Base-by-base conservation (phyloP, 148 eudicot species). In the Amaranthus cruentus region DNA sequence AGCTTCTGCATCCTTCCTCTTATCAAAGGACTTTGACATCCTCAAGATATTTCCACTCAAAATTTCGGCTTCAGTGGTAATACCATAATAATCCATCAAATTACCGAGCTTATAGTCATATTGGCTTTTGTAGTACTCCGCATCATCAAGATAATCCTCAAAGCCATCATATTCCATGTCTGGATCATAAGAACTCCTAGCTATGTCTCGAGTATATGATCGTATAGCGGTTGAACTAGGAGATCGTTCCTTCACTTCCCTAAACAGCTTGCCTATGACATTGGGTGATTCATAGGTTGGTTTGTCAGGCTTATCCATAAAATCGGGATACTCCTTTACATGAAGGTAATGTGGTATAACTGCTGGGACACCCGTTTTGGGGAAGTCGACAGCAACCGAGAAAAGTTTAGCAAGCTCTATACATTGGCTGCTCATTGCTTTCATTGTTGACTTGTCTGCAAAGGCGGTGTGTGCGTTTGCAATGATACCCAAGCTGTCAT, bases 301-400 rank as follows among this genome's bases (percentile, higher is more conserved):
- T 68, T 84, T 81, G 75, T 84, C 87, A 1, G 77, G 77, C 69
- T 84, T 84, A 2, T 84, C 87, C 87, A 84, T 84, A 71, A 84
- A 84, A 69, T 84, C 87, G 6, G 98, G 98, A 74, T 79, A 93
- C 3, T 78, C 85, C 81, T 83, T 79, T 53, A 82, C 86, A 7
- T 79, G 74, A 53, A 88, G 80, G 21, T 73, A 11, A 55, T 61
- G 64, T 3, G 89, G 91, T 68, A 79, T 84, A 38, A 78, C 96
- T 12, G 96, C 96, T 3, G 96, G 88, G 14, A 88, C 70, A 2
- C 94, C 97, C 18, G 97, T 91, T 83, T 91, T 91, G 13, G 89
- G 88, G 59, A 91, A 91, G 82, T 91, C 97, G 2, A 91, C 97
- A 43, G 97, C 97, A 64, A 84, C 70, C 21, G 97, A 87, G 50